Conservation (phyloP, 2,329 filamentous ascomycete genomes). For the Ceratocystis lukuohia region DNA sequence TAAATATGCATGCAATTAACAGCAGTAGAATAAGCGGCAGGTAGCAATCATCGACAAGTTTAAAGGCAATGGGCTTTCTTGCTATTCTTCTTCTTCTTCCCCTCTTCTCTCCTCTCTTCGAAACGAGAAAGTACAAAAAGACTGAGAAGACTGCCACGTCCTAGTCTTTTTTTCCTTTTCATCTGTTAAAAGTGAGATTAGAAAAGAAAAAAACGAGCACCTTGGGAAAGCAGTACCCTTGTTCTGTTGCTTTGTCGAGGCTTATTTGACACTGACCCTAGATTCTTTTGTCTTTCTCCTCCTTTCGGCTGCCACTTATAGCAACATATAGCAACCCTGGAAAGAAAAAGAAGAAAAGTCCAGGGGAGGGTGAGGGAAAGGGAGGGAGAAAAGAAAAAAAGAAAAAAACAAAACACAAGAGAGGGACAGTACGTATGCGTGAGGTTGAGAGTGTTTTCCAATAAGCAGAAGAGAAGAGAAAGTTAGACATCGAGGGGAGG, state of each 20-base stretch:
- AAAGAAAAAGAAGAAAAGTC: background rate
- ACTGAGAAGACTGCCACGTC: background rate
- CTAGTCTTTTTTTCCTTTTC: background rate
- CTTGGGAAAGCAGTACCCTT: background rate
- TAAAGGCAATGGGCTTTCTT: background rate
- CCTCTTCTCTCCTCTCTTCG: background rate
- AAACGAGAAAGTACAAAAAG: background rate
- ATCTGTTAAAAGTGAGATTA: background rate
- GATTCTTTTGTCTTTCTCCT: conserved; percentile 1
- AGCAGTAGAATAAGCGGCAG: background rate
- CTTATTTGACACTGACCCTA: conserved; percentile 4
- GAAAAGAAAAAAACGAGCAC: background rate
- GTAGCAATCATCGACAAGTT: background rate
- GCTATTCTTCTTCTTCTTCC: background rate
- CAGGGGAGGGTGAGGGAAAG: background rate
- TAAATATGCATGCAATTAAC: background rate
- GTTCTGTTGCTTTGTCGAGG: background rate
- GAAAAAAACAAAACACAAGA: background rate
- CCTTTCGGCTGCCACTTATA: conserved; percentile 10
- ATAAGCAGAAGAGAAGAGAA: background rate
- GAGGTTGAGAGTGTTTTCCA: background rate
- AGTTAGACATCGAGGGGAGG: background rate
- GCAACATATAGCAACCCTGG: background rate
- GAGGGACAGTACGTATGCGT: background rate
- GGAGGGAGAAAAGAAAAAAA: background rate